Percentiles rank a stretch among this genome's conserved stretches.
These are phyloP conservation scores for Craterostigma plantagineum DNA, from an alignment of 257 asterid genomes.

Conservation along the genomic window DNA sequence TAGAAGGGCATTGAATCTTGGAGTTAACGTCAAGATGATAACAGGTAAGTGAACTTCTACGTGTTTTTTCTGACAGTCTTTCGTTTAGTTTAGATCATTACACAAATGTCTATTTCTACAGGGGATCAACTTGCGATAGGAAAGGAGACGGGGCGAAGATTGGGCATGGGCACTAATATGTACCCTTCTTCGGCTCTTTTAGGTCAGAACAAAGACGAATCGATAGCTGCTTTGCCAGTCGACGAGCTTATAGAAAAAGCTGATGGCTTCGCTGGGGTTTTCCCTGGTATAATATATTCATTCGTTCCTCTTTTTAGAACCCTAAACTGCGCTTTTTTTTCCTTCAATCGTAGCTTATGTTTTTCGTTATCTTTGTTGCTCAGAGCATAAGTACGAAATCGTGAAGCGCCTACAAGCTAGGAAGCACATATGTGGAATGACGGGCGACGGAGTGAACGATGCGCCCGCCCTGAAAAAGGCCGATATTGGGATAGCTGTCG, in stretches of 20 bases:
- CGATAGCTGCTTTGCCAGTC: slow-evolving; percentile 77
- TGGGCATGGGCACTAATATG: slow-evolving; percentile 99
- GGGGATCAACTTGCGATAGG: slow-evolving; percentile 98
- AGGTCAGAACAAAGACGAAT: slow-evolving; percentile 92
- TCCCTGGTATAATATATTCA: slow-evolving; percentile 62
- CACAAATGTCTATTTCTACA: slow-evolving; percentile 11
- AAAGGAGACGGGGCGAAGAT: slow-evolving; percentile 88
- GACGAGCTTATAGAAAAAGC: slow-evolving; percentile 97
- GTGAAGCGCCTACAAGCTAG: slow-evolving; percentile 96
- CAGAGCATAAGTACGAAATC: slow-evolving; percentile 95
- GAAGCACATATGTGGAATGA: slow-evolving; percentile 97
- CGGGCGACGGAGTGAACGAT: slow-evolving; percentile 97
- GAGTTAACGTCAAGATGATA: slow-evolving; percentile 89
- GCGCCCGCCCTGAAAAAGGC: slow-evolving; percentile 98
- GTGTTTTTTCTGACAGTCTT: background rate
- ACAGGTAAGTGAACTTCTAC: slow-evolving; percentile 29
- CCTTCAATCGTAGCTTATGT: background rate
- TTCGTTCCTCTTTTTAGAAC: no score
- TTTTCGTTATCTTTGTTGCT: slow-evolving; percentile 8
- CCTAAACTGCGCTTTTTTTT: no score
- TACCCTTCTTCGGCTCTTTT: slow-evolving; percentile 90
- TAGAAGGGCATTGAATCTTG: slow-evolving; percentile 71
- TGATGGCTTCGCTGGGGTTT: slow-evolving; percentile 98
- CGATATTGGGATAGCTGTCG: slow-evolving; percentile 96
- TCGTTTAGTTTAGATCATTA: slow-evolving; percentile 5